A percentile compares a stretch with the other conserved stretches of the same genome.
Conservation (phyloP, 2,329 filamentous ascomycete genomes). For the Pestalotiopsis fici region DNA sequence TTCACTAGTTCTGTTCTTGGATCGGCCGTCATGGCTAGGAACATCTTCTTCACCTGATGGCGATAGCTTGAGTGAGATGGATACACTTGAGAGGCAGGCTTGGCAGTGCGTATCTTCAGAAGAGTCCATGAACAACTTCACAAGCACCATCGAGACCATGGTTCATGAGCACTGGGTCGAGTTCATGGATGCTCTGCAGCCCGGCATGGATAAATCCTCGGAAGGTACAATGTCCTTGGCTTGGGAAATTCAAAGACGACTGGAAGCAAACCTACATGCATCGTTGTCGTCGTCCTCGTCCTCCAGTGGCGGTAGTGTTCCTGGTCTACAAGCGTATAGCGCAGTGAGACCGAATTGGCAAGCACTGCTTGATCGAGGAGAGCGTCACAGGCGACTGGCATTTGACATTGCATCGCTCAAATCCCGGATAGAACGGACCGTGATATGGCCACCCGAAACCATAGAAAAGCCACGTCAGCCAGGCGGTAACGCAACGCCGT, state of each 20-base stretch:
- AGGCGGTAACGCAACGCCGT: background rate
- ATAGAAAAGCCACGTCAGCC: background rate
- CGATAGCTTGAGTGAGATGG: background rate
- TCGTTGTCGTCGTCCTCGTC: background rate
- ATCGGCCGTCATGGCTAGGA: conserved; percentile 23
- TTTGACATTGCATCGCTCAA: conserved; percentile 14
- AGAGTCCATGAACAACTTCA: conserved; percentile 18
- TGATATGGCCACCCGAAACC: background rate
- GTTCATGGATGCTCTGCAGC: conserved; percentile 32
- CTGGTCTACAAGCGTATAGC: background rate
- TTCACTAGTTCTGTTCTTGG: conserved; percentile 22
- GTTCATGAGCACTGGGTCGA: conserved; percentile 35
- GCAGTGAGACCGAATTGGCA: conserved; percentile 26
- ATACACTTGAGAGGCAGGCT: background rate
- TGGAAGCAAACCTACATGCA: conserved; percentile 36
- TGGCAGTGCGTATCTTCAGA: background rate
- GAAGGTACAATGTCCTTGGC: conserved; percentile 20
- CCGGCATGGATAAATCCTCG: conserved; percentile 4
- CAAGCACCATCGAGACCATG: background rate
- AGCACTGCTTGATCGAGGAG: conserved; percentile 29
- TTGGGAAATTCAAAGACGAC: conserved; percentile 29
- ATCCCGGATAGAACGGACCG: conserved; percentile 11
- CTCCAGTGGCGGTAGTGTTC: background rate
- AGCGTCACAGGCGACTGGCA: conserved; percentile 24
- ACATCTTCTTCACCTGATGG: background rate